phyloP scores from a whole-genome alignment of 345 rosid species.

The Leavenworthia alabamica region DNA sequence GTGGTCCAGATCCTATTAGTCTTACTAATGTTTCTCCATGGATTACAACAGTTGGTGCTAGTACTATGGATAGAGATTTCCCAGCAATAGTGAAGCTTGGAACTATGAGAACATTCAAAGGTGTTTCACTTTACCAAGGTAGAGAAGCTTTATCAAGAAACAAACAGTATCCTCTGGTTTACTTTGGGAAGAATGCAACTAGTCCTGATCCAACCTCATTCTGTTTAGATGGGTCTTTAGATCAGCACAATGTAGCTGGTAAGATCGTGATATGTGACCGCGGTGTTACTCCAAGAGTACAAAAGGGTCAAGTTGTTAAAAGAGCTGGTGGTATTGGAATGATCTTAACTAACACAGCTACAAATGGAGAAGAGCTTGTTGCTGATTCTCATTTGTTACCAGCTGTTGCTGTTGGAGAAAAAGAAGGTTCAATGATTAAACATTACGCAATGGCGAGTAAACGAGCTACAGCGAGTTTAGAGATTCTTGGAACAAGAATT shows the following conservation, averaged over 20 bases:
- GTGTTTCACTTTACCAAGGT: constrained; percentile 67
- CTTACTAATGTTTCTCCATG: constrained; percentile 75
- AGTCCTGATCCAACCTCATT: constrained; percentile 49
- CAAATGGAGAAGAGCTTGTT: constrained; percentile 90
- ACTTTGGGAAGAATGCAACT: constrained; percentile 48
- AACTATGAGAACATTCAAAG: constrained; percentile 30
- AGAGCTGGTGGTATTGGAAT: constrained; percentile 65
- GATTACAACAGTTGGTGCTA: constrained; percentile 77
- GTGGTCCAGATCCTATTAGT: constrained; percentile 60
- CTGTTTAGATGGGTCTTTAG: constrained; percentile 55
- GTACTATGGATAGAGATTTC: constrained; percentile 71
- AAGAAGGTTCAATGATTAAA: constrained; percentile 62
- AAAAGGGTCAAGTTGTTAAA: constrained; percentile 60
- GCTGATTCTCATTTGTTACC: constrained; percentile 88
- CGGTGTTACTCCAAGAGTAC: constrained; percentile 54
- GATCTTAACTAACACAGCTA: constrained; percentile 50
- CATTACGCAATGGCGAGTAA: constrained; percentile 41
- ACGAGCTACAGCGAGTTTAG: constrained; percentile 43
- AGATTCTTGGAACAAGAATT: constrained; percentile 47
- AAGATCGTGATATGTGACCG: constrained; percentile 77
- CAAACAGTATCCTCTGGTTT: constrained; percentile 55
- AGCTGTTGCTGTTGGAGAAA: constrained; percentile 74
- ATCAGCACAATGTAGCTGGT: constrained; percentile 41
- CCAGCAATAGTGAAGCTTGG: constrained; percentile 58
- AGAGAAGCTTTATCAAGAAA: constrained; percentile 20